These are phyloP conservation scores for Colletotrichum theobromicola DNA, from an alignment of 2,329 filamentous ascomycete genomes.

Conservation along the genomic window DNA sequence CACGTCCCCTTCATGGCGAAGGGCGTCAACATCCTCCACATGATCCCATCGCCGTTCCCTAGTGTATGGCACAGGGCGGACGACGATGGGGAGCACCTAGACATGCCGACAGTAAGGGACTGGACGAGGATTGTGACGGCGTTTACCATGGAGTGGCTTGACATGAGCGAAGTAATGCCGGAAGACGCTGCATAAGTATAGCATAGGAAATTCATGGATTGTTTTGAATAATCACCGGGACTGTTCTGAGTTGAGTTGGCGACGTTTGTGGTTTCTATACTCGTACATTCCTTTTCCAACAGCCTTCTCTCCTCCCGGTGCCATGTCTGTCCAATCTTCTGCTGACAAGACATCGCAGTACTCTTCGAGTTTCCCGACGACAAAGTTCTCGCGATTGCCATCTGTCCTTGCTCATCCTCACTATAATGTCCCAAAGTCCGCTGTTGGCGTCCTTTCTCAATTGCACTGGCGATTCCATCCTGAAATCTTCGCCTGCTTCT, in stretches of 20 bases:
- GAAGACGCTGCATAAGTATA: background rate
- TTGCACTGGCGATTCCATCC: background rate
- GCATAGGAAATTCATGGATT: background rate
- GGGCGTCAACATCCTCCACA: slow-evolving; percentile 77
- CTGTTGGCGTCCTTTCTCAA: background rate
- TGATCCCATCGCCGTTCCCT: slow-evolving; percentile 77
- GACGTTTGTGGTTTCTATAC: background rate
- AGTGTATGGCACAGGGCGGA: slow-evolving; percentile 73
- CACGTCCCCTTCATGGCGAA: slow-evolving; percentile 78
- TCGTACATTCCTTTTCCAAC: background rate
- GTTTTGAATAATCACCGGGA: background rate
- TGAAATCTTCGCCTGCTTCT: background rate
- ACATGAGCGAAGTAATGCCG: slow-evolving; percentile 55
- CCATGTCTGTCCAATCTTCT: background rate
- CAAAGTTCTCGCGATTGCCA: background rate
- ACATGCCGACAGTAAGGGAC: slow-evolving; percentile 74
- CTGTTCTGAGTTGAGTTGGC: background rate
- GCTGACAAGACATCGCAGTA: background rate
- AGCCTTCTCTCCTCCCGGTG: background rate
- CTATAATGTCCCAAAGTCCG: background rate
- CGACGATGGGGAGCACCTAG: slow-evolving; percentile 77
- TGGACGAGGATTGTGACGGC: slow-evolving; percentile 77
- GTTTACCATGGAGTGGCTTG: slow-evolving; percentile 82
- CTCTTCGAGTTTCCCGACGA: background rate
- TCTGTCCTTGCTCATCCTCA: background rate